Evolutionary conservation across 192 early-diverging fungal species (phyloP).

Genomic region (Backusella liffmaniae): DNA sequence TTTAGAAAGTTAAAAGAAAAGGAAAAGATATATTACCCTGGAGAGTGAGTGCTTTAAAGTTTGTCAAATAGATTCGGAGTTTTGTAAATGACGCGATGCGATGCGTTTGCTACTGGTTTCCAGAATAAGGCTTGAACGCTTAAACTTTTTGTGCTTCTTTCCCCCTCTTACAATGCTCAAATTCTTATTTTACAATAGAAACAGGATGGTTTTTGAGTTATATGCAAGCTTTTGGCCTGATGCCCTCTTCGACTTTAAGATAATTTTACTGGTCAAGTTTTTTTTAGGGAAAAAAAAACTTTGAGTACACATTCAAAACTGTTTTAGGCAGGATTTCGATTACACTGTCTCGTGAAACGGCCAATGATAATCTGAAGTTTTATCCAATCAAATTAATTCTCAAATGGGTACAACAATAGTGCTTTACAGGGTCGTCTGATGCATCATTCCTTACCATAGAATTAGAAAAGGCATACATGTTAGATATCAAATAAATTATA

Average conservation of each 20-base stretch:
- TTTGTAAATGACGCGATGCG: constrained; percentile 2
- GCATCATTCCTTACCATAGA: neutral
- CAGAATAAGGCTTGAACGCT: neutral
- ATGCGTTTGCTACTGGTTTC: constrained; percentile 1
- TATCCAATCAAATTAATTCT: neutral
- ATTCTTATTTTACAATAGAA: neutral
- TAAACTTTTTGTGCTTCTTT: neutral
- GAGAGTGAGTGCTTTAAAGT: neutral
- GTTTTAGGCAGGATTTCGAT: neutral
- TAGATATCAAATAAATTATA: too few relatives aligned
- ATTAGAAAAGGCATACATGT: too few relatives aligned
- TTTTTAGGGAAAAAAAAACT: neutral
- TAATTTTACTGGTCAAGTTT: neutral
- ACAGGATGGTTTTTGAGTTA: neutral
- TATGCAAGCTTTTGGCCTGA: too few relatives aligned
- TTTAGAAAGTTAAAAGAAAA: neutral
- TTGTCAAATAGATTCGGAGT: constrained; percentile 4
- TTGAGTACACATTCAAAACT: neutral
- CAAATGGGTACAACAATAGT: neutral
- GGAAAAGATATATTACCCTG: neutral
- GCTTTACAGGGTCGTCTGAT: neutral
- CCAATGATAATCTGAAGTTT: neutral
- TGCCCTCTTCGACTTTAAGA: neutral
- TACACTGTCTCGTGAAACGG: neutral
- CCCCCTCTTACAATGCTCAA: neutral